Percentiles rank a stretch among this genome's conserved stretches.
Evolutionary conservation across 2,329 filamentous ascomycete species (phyloP).

Genomic region (Aspergillus amoenus): DNA sequence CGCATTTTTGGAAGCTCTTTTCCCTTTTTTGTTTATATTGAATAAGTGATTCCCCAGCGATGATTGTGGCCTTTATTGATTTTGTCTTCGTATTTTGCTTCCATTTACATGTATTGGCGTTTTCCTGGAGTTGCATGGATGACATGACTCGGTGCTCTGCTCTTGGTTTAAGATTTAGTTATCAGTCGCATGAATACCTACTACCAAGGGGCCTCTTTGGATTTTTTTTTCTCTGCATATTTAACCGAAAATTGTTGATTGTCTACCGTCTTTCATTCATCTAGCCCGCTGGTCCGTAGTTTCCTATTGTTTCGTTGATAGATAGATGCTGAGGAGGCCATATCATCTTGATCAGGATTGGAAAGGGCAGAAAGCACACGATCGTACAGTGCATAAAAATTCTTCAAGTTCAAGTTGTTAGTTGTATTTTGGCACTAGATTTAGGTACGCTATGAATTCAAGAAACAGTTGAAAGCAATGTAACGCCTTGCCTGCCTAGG

Average conservation of each 20-base stretch:
- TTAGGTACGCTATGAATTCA: slow-evolving; percentile 2
- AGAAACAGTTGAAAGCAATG: slow-evolving; percentile 19
- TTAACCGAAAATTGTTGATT: slow-evolving; percentile 11
- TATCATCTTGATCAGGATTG: too few relatives aligned
- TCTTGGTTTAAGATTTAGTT: not conserved
- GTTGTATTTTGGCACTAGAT: not conserved
- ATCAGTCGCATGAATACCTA: not conserved
- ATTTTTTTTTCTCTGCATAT: slow-evolving; percentile 11
- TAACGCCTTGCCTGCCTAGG: slow-evolving; percentile 30
- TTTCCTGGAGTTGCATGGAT: slow-evolving; percentile 6
- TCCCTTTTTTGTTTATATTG: slow-evolving; percentile 3
- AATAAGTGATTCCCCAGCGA: slow-evolving; percentile 5
- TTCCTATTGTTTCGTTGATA: too few relatives aligned
- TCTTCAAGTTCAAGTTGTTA: not conserved
- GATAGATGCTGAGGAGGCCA: too few relatives aligned
- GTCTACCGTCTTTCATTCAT: not conserved
- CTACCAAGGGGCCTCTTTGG: slow-evolving; percentile 3
- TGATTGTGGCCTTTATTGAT: not conserved
- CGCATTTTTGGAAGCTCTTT: not conserved
- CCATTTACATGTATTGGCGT: not conserved
- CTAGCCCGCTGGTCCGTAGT: not conserved
- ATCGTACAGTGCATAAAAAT: not conserved
- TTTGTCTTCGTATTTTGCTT: not conserved
- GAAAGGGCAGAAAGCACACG: not conserved
- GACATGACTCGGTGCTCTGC: not conserved